Conservation (phyloP, 2,329 filamentous ascomycete genomes). For the Ophiognomonia clavigignenti-juglandacearum region DNA sequence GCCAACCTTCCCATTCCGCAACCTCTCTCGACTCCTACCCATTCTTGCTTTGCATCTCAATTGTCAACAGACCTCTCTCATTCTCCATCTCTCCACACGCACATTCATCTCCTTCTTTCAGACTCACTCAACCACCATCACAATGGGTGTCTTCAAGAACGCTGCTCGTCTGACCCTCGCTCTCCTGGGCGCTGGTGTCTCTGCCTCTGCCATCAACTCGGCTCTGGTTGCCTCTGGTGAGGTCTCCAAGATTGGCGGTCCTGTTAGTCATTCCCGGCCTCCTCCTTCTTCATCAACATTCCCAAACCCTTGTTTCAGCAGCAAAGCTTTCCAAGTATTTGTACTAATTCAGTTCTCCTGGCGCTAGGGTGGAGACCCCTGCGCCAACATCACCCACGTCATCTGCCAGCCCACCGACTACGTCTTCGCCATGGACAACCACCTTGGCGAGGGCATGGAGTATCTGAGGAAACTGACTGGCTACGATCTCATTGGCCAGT, state of each 20-base stretch:
- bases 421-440: background rate
- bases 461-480: background rate
- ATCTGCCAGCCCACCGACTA: conserved; percentile 3
- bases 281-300: background rate
- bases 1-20: no score
- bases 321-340: no score
- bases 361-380: background rate
- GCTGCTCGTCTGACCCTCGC: background rate
- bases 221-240: background rate
- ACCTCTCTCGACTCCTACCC: no score
- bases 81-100: no score
- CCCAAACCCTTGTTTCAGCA: no score
- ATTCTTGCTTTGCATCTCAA: no score
- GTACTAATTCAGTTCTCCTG: no score
- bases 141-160: background rate
- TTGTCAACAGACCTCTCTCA: no score
- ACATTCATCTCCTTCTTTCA: no score
- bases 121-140: background rate
- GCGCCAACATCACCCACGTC: background rate
- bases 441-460: background rate
- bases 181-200: background rate
- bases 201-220: background rate
- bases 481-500: background rate
- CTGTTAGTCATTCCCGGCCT: background rate
- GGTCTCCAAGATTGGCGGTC: background rate